Conservation (phyloP, 805 yeast genomes). For the Nakazawaea wyomingensis region DNA sequence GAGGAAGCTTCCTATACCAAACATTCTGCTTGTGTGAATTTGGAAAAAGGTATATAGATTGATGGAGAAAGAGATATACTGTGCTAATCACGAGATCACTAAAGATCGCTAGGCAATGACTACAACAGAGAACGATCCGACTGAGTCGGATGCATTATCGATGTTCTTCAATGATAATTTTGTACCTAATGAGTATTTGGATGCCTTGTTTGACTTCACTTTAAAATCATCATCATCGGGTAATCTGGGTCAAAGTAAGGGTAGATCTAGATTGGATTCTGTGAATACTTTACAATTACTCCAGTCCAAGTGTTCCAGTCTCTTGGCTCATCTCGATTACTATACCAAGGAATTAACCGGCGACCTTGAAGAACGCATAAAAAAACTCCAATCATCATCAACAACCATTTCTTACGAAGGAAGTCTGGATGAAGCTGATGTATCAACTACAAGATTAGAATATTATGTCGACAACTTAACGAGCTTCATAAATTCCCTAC, state of each 20-base stretch:
- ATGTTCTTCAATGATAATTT: slow-evolving; percentile 69
- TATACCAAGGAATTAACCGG: slow-evolving; percentile 54
- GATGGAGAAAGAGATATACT: too few species aligned
- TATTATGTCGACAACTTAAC: slow-evolving; percentile 60
- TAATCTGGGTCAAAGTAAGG: slow-evolving; percentile 7
- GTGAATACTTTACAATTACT: slow-evolving; percentile 31
- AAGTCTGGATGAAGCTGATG: slow-evolving; percentile 15
- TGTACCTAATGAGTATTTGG: slow-evolving; percentile 59
- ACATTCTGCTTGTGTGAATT: background rate
- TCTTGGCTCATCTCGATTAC: slow-evolving; percentile 57
- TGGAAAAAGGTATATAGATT: background rate
- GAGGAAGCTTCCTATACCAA: background rate
- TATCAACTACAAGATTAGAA: slow-evolving; percentile 53
- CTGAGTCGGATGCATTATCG: slow-evolving; percentile 39
- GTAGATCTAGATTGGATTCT: slow-evolving; percentile 14
- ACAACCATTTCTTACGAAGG: slow-evolving; percentile 31
- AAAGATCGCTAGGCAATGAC: too few species aligned
- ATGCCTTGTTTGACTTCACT: slow-evolving; percentile 48
- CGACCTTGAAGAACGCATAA: slow-evolving; percentile 47
- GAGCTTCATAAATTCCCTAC: slow-evolving; percentile 52
- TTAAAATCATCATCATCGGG: slow-evolving; percentile 16
- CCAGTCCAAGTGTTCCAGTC: slow-evolving; percentile 42
- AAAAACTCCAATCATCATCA: slow-evolving; percentile 43
- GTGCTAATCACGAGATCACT: too few species aligned
- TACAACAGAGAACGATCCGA: slow-evolving; percentile 11